phyloP scores from a whole-genome alignment of 345 rosid species.

The Triadica sebifera region DNA sequence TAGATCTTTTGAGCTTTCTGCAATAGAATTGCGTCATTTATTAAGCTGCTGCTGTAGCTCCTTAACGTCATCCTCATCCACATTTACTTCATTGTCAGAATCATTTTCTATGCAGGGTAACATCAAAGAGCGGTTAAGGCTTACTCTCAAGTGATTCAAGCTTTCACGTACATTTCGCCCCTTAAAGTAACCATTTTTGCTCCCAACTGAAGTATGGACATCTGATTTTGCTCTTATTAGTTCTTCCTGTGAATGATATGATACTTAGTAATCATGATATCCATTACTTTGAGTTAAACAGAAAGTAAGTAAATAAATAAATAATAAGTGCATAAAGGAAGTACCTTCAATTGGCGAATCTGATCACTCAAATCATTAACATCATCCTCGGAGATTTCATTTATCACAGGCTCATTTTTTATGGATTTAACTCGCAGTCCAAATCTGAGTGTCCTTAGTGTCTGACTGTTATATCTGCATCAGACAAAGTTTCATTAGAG shows the following conservation, averaged over 20 bases:
- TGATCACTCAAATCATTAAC: conserved; percentile 94
- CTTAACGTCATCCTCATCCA: conserved; percentile 69
- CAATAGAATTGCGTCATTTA: conserved; percentile 51
- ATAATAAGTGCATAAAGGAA: background rate
- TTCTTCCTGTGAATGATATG: conserved; percentile 62
- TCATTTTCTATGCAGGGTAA: conserved; percentile 56
- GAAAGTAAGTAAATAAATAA: no score
- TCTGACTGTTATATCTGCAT: conserved; percentile 68
- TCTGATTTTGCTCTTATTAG: conserved; percentile 81
- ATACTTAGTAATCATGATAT: conserved; percentile 5
- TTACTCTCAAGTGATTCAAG: conserved; percentile 81
- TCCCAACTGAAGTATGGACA: conserved; percentile 41
- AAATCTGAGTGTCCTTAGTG: conserved; percentile 80
- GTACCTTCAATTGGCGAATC: conserved; percentile 86
- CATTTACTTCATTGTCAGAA: conserved; percentile 54
- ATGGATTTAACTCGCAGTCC: conserved; percentile 70
- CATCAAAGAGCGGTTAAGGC: conserved; percentile 91
- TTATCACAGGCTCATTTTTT: conserved; percentile 72
- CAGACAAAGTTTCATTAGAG: background rate
- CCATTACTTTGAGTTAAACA: background rate
- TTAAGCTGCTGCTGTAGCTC: conserved; percentile 66
- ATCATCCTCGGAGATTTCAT: conserved; percentile 93
- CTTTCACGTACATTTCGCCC: conserved; percentile 66
- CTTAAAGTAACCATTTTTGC: conserved; percentile 45
- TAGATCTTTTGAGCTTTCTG: conserved; percentile 39